Base-by-base conservation (phyloP, 1,284 basidiomycete species). In the Cystobasidiaceae sp. region DNA sequence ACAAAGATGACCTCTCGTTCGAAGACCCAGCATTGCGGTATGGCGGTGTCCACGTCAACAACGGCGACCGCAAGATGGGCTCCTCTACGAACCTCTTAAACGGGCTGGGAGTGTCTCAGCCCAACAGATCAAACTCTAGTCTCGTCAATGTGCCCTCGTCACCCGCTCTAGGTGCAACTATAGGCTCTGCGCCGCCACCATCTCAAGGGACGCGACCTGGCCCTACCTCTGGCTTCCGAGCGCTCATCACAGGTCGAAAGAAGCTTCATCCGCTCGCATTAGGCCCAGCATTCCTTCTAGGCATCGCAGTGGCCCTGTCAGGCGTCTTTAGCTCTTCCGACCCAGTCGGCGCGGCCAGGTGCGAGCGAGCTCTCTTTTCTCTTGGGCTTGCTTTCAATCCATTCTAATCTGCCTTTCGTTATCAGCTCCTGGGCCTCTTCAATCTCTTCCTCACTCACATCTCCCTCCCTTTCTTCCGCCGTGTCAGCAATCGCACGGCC, bases 281-380 rank as follows among this genome's bases (percentile, higher is more conserved):
- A 13, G 30, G 70, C 15, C 71, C 71, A 2, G 69, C 70, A 1
- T 69, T 69, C 55, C 32, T 72, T 2, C 28, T 70, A 25, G 71
- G 71, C 13, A 27, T 69, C 19, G 28, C 70, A n/a, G 5, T 72
- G 27, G 66, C 69, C 13, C 54, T 60, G 58, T 66, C 52, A 1
- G 69, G 70, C n/a, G 4, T 63, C 3, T 37, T 70, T 6, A 67
- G 65, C 9, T 30, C 39, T 3, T 41, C 32, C 19, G 51, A 48
- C 23, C 30, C 61, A n/a, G 43, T 52, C n/a, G 25, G 39, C 3
- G 45, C 39, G 19, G 54, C 54, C 28, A 44, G 39, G 54, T 56
- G 23, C 25, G 52, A 43, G 8, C 4, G 9, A 52, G 11, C 23
- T 3, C 27, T 11, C 11, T 39, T 11, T 39, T 39, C 11, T 39